phyloP scores from a whole-genome alignment of 371 early-diverging fungal genomes.

The Rhizopus microsporus region DNA sequence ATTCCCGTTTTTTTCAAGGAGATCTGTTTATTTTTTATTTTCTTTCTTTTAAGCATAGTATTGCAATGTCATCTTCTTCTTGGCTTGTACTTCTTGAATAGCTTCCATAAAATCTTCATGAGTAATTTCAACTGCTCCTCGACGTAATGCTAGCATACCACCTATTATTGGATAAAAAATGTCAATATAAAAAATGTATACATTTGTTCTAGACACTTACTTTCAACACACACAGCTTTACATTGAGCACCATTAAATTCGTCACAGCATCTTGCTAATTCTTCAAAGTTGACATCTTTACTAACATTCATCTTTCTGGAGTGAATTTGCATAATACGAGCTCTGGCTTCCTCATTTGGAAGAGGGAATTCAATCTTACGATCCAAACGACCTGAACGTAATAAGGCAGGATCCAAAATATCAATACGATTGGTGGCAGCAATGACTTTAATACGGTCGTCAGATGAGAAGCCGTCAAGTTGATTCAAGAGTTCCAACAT shows the following conservation, averaged over 20 bases:
- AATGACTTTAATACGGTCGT: conserved; percentile 99
- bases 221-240: conserved; percentile 97
- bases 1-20: not conserved
- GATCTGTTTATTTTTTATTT: not conserved
- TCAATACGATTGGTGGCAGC: conserved; percentile 99
- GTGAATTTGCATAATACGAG: conserved; percentile 99
- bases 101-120: conserved; percentile 99
- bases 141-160: conserved; percentile 97
- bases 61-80: conserved; percentile 99
- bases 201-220: conserved; percentile 22
- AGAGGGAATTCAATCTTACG: conserved; percentile 99
- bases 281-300: conserved; percentile 98
- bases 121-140: conserved; percentile 86
- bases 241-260: conserved; percentile 99
- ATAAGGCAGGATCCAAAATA: conserved; percentile 99
- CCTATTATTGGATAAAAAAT: conserved; percentile 19
- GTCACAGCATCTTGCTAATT: conserved; percentile 97
- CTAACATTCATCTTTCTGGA: conserved; percentile 99
- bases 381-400: conserved; percentile 99
- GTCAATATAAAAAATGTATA: not conserved
- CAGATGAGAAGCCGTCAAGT: conserved; percentile 98
- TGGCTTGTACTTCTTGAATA: conserved; percentile 99
- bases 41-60: conserved; percentile 79
- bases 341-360: conserved; percentile 98
- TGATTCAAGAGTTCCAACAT: conserved; percentile 99